Conservation (phyloP, 2,329 filamentous ascomycete species). For the Cadophora sp. region DNA sequence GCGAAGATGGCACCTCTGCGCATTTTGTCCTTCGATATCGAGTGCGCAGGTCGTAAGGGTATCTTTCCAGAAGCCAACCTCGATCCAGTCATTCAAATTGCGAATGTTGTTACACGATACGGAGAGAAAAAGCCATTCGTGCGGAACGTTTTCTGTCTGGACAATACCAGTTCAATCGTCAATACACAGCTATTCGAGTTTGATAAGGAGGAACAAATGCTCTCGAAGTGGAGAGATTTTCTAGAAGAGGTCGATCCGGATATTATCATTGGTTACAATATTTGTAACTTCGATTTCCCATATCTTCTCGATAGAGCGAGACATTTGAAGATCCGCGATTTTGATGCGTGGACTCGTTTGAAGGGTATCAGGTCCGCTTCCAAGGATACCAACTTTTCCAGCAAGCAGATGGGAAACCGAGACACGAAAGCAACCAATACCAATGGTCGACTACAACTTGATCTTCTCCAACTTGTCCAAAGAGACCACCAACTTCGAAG, state of each 20-base stretch:
- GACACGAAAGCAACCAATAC: conserved; percentile 95
- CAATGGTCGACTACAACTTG: conserved; percentile 89
- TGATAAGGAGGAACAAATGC: conserved; percentile 82
- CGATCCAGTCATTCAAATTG: conserved; percentile 97
- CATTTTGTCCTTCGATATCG: conserved; percentile 96
- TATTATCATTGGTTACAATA: conserved; percentile 99
- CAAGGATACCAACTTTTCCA: conserved; percentile 87
- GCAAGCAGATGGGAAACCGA: conserved; percentile 97
- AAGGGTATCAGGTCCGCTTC: conserved; percentile 72
- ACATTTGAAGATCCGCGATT: conserved; percentile 79
- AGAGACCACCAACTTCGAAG: conserved; percentile 94
- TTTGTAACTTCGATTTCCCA: conserved; percentile 97
- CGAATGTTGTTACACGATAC: conserved; percentile 92
- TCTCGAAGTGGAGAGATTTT: conserved; percentile 92
- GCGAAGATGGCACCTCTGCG: conserved; percentile 96
- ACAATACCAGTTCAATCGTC: conserved; percentile 90
- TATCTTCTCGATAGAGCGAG: conserved; percentile 90
- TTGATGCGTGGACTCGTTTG: conserved; percentile 88
- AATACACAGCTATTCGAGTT: conserved; percentile 93
- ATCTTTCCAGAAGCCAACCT: conserved; percentile 93
- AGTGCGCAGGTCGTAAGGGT: conserved; percentile 96
- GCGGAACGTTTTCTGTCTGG: conserved; percentile 93
- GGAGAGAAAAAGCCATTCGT: conserved; percentile 96
- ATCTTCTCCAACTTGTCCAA: conserved; percentile 93
- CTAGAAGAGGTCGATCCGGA: conserved; percentile 90